Evolutionary conservation across 2,329 filamentous ascomycete species (phyloP).

Genomic region (Canariomyces notabilis): DNA sequence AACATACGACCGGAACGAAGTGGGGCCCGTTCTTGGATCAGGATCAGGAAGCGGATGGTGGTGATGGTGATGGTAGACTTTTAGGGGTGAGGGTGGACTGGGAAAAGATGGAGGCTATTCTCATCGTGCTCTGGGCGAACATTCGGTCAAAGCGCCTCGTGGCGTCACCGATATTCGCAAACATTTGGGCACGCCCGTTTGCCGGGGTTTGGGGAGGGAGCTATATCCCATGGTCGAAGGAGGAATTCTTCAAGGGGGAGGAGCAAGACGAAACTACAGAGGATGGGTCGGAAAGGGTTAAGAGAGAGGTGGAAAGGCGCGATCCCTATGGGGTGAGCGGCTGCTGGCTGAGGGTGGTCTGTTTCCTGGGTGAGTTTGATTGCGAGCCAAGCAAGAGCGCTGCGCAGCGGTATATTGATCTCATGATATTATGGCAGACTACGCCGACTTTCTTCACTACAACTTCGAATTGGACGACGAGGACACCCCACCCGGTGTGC

Average conservation of each 20-base stretch:
- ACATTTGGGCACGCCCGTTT: constrained; percentile 54
- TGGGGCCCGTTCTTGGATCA: constrained; percentile 70
- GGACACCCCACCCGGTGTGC: constrained; percentile 37
- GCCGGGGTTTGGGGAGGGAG: constrained; percentile 49
- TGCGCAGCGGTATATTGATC: too few species aligned
- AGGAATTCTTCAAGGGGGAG: constrained; percentile 10
- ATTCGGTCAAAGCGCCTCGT: constrained; percentile 45
- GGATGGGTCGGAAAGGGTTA: too few species aligned
- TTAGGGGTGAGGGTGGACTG: constrained; percentile 55
- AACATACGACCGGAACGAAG: constrained; percentile 54
- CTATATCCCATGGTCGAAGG: constrained; percentile 36
- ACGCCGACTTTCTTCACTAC: constrained; percentile 65
- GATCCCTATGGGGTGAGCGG: constrained; percentile 71
- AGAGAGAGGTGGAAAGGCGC: constrained; percentile 47
- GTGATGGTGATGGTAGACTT: background rate
- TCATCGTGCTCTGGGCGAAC: constrained; percentile 64
- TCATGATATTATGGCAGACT: constrained; percentile 54
- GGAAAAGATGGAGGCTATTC: constrained; percentile 73
- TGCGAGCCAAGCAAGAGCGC: too few species aligned
- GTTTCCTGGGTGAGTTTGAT: constrained; percentile 19
- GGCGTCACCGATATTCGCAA: constrained; percentile 41
- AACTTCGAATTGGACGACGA: constrained; percentile 58
- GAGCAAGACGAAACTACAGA: constrained; percentile 28
- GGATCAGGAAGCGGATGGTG: constrained; percentile 46
- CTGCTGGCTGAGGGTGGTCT: constrained; percentile 61